Percentiles rank a stretch among this genome's conserved stretches.
phyloP scores from a whole-genome alignment of 495 filamentous ascomycete species.

The Venustampulla echinocandica region DNA sequence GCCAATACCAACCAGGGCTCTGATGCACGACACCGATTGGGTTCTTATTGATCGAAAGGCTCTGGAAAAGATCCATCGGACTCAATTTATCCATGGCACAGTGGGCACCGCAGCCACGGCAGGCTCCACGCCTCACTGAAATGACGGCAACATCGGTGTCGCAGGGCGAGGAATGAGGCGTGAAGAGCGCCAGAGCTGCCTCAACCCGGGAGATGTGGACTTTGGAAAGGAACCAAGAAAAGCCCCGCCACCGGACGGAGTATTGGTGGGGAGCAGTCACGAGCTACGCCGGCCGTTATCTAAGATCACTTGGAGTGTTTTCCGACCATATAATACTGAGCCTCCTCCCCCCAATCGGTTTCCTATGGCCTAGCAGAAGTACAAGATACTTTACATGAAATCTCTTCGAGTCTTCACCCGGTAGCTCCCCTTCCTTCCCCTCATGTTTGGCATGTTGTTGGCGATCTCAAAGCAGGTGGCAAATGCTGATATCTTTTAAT shows the following conservation, averaged over 20 bases:
- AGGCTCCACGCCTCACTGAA: too few relatives aligned
- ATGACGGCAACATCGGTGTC: background rate
- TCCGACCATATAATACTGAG: conserved; percentile 1
- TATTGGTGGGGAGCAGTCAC: background rate
- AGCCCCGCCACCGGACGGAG: too few relatives aligned
- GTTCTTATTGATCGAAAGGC: background rate
- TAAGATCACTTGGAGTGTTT: background rate
- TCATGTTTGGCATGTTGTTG: background rate
- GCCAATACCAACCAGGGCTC: background rate
- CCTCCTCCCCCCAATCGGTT: conserved; percentile 5
- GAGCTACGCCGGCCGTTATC: background rate
- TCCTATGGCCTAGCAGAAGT: background rate
- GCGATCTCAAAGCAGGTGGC: too few relatives aligned
- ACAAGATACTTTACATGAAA: conserved; percentile 7
- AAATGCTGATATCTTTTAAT: too few relatives aligned
- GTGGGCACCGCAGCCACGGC: background rate
- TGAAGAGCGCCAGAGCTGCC: background rate
- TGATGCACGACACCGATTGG: conserved; percentile 2
- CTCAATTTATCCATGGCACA: background rate
- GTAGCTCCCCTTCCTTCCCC: conserved; percentile 1
- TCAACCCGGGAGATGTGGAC: background rate
- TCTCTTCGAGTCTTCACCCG: conserved; percentile 5
- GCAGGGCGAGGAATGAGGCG: background rate
- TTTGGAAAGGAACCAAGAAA: too few relatives aligned
- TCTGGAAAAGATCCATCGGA: background rate